A percentile compares a stretch with the other conserved stretches of the same genome.
These are phyloP conservation scores for Lachnum nothofagi DNA, from an alignment of 2,329 filamentous ascomycete genomes.

Conservation along the genomic window DNA sequence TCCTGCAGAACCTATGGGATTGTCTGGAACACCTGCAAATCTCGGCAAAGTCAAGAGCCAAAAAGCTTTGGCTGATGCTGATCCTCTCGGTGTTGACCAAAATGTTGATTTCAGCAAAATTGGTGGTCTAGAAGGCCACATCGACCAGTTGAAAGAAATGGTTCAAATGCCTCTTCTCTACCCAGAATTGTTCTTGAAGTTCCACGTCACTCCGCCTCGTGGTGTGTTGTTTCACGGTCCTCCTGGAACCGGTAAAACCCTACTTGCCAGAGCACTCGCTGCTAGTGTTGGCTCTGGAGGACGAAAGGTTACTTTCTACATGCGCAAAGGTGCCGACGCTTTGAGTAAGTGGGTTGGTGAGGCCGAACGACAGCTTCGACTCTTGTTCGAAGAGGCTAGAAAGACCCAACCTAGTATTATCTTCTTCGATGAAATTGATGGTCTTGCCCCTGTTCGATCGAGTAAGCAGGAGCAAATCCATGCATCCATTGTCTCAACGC, in stretches of 20 bases:
- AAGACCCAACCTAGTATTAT: slow-evolving; percentile 98
- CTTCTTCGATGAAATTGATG: slow-evolving; percentile 99
- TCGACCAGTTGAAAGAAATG: slow-evolving; percentile 98
- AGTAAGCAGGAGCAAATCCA: slow-evolving; percentile 99
- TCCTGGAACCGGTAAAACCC: slow-evolving; percentile 89
- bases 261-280: slow-evolving; percentile 88
- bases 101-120: slow-evolving; percentile 93
- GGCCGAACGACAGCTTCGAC: slow-evolving; percentile 86
- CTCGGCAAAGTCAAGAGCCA: slow-evolving; percentile 91
- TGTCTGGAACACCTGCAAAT: slow-evolving; percentile 66
- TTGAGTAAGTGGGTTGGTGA: slow-evolving; percentile 99
- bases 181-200: slow-evolving; percentile 85
- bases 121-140: slow-evolving; percentile 85
- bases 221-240: slow-evolving; percentile 96
- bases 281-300: slow-evolving; percentile 85
- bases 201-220: slow-evolving; percentile 88
- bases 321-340: slow-evolving; percentile 97
- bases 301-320: slow-evolving; percentile 96
- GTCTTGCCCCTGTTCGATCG: slow-evolving; percentile 87
- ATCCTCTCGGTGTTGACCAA: slow-evolving; percentile 87
- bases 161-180: slow-evolving; percentile 90
- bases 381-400: slow-evolving; percentile 91
- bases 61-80: slow-evolving; percentile 86
- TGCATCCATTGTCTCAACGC: slow-evolving; percentile 89
- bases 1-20: slow-evolving; percentile 49